Conservation (phyloP, 2,329 filamentous ascomycete genomes). For the Gremmenia infestans region DNA sequence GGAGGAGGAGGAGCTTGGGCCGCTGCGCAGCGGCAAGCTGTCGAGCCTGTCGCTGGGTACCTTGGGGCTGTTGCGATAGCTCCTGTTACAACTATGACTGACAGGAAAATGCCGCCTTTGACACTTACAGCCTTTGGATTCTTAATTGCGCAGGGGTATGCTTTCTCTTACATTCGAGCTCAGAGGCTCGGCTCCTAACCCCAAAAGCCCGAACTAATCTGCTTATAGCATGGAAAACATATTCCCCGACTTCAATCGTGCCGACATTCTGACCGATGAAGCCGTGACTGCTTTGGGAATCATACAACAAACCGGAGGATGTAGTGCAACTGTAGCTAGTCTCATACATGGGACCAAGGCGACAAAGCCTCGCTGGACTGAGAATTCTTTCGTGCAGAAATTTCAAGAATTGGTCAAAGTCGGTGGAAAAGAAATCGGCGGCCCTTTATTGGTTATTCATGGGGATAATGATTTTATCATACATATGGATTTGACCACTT, state of each 20-base stretch:
- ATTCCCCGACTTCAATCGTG: background rate
- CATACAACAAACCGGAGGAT: background rate
- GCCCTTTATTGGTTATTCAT: constrained; percentile 10
- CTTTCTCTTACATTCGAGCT: no score
- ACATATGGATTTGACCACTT: background rate
- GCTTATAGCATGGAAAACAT: background rate
- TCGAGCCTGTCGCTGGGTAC: constrained; percentile 8
- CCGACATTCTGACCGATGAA: constrained; percentile 1
- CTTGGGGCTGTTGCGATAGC: constrained; percentile 5
- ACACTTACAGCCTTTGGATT: background rate
- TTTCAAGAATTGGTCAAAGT: background rate
- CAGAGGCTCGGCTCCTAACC: no score
- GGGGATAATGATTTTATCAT: constrained; percentile 4
- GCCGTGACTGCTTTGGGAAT: background rate
- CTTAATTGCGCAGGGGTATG: background rate
- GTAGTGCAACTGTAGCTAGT: background rate
- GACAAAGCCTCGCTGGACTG: constrained; percentile 3
- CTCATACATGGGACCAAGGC: background rate
- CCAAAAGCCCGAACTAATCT: background rate
- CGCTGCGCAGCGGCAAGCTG: constrained; percentile 26
- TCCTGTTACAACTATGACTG: constrained; percentile 3
- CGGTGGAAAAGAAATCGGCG: constrained; percentile 8
- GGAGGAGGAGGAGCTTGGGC: constrained; percentile 42
- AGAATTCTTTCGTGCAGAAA: constrained; percentile 2
- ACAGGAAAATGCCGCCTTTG: background rate